phyloP scores from a whole-genome alignment of 225 moss, liverwort and hornwort genomes.

The Bryoerythrophyllum caledonicum region DNA sequence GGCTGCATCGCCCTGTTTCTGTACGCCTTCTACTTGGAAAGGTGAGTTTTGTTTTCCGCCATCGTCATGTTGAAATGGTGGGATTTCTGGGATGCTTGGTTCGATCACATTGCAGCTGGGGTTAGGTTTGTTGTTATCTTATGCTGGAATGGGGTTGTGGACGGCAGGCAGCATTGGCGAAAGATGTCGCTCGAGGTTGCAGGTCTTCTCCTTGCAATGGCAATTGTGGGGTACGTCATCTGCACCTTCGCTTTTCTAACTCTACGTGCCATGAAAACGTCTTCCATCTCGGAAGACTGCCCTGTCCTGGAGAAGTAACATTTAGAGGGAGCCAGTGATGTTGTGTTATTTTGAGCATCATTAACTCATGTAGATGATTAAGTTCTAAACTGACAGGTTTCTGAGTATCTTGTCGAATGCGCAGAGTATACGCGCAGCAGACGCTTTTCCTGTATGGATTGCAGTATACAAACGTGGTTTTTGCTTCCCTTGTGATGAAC shows the following conservation, averaged over 20 bases:
- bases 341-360: not conserved
- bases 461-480: slow-evolving; percentile 27
- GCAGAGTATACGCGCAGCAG: slow-evolving; percentile 34
- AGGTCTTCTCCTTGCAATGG: slow-evolving; percentile 22
- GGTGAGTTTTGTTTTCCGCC: slow-evolving; percentile 5
- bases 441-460: slow-evolving; percentile 24
- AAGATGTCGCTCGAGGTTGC: slow-evolving; percentile 23
- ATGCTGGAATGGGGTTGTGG: not conserved
- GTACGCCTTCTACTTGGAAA: slow-evolving; percentile 15
- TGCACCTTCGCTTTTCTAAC: not conserved
- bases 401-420: slow-evolving; percentile 4
- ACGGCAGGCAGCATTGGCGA: slow-evolving; percentile 26
- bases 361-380: not conserved
- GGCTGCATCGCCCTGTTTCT: slow-evolving; percentile 15
- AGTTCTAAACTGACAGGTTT: not conserved
- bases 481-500: slow-evolving; percentile 33
- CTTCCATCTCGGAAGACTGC: no score
- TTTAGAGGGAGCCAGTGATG: no score
- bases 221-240: slow-evolving; percentile 26
- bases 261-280: not conserved
- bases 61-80: not conserved
- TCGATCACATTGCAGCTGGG: not conserved
- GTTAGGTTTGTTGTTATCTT: not conserved
- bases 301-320: no score
- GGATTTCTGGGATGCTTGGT: not conserved